phyloP scores from a whole-genome alignment of 1,139 yeast species.

The Lodderomyces beijingensis region DNA sequence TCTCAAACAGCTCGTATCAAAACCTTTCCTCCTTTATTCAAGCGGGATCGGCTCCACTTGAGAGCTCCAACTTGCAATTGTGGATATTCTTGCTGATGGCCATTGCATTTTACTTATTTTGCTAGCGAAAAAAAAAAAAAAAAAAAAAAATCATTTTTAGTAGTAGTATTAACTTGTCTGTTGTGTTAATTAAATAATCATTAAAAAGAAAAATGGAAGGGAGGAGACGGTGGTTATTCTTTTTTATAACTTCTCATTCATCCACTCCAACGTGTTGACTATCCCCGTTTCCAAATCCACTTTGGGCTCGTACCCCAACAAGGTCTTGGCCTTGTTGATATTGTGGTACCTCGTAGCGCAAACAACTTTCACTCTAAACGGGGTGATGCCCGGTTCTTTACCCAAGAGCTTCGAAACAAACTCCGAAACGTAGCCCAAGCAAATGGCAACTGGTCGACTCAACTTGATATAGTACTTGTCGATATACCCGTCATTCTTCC shows the following conservation, averaged over 20 bases:
- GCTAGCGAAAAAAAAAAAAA: too few species aligned
- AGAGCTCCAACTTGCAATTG: too few species aligned
- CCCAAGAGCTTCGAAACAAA: slow-evolving; percentile 64
- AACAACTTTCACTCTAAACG: slow-evolving; percentile 87
- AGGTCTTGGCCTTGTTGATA: slow-evolving; percentile 75
- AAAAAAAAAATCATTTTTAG: too few species aligned
- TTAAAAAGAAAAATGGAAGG: too few species aligned
- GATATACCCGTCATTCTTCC: slow-evolving; percentile 93
- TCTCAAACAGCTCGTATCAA: too few species aligned
- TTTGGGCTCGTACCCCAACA: slow-evolving; percentile 76
- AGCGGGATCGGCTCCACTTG: too few species aligned
- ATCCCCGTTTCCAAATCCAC: slow-evolving; percentile 84
- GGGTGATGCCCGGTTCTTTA: slow-evolving; percentile 92
- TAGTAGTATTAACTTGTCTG: too few species aligned
- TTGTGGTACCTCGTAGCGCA: slow-evolving; percentile 96
- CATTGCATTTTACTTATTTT: too few species aligned
- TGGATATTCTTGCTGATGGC: too few species aligned
- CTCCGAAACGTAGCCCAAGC: slow-evolving; percentile 76
- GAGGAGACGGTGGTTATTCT: too few species aligned
- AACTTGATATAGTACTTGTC: slow-evolving; percentile 68
- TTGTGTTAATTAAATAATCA: too few species aligned
- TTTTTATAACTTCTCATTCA: slow-evolving; percentile 59
- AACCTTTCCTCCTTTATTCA: too few species aligned
- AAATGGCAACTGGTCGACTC: slow-evolving; percentile 67
- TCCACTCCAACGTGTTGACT: slow-evolving; percentile 75